phyloP scores from a whole-genome alignment of 371 early-diverging fungal genomes.

The Mortierella sp. region DNA sequence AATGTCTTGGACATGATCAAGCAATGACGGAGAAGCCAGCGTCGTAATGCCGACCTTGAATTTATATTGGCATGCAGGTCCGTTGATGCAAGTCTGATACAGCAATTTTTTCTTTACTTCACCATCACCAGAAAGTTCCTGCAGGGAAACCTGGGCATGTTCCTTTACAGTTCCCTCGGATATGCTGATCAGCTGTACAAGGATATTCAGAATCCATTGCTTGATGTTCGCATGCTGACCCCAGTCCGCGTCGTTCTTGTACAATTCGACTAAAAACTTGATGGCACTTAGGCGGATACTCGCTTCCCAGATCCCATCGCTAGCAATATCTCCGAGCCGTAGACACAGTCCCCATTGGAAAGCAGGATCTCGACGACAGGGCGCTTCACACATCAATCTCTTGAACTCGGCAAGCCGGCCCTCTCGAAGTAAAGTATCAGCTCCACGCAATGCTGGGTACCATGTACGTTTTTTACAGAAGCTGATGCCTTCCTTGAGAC shows the following conservation, averaged over 20 bases:
- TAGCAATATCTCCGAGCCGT: slow-evolving; percentile 3
- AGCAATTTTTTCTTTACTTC: neutral
- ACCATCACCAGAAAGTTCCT: neutral
- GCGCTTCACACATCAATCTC: neutral
- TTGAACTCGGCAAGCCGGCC: slow-evolving; percentile 4
- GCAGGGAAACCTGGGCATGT: neutral
- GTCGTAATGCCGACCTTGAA: neutral
- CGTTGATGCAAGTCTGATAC: neutral
- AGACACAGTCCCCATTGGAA: slow-evolving; percentile 13
- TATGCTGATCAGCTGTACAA: neutral
- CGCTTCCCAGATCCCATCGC: neutral
- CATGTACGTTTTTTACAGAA: slow-evolving; percentile 3
- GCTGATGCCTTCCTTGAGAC: neutral
- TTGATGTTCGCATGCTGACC: neutral
- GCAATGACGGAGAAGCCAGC: too few relatives aligned
- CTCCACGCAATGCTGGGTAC: slow-evolving; percentile 5
- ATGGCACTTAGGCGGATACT: neutral
- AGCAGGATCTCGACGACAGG: neutral
- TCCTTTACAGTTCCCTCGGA: neutral
- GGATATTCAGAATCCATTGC: slow-evolving; percentile 1
- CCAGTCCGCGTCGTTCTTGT: slow-evolving; percentile 7
- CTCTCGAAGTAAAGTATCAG: neutral
- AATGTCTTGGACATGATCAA: neutral
- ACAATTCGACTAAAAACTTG: slow-evolving; percentile 7
- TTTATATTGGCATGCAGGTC: neutral